A percentile compares a stretch with the other conserved stretches of the same genome.
phyloP scores from a whole-genome alignment of 805 yeast species.

The Teunomyces kruisii region DNA sequence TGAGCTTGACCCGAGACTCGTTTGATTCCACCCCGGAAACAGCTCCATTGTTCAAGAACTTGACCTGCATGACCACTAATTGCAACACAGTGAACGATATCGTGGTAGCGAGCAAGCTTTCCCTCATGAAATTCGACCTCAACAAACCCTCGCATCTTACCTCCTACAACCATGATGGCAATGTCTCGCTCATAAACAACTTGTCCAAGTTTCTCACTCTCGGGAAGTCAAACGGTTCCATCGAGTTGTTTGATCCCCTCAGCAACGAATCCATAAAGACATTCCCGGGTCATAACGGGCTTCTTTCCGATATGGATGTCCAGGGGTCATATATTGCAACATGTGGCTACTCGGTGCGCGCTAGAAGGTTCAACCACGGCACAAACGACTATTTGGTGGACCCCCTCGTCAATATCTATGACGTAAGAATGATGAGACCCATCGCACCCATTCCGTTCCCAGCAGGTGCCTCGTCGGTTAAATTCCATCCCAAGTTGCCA shows the following conservation, averaged over 20 bases:
- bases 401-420: conserved; percentile 81
- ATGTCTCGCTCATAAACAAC: conserved; percentile 46
- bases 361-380: conserved; percentile 40
- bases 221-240: conserved; percentile 58
- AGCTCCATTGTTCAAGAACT: conserved; percentile 15
- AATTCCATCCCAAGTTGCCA: conserved; percentile 84
- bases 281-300: conserved; percentile 60
- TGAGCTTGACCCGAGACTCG: conserved; percentile 13
- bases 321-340: conserved; percentile 69
- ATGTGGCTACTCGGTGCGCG: conserved; percentile 74
- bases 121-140: conserved; percentile 34
- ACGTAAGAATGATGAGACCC: conserved; percentile 68
- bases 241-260: conserved; percentile 64
- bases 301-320: conserved; percentile 63
- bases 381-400: conserved; percentile 47
- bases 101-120: conserved; percentile 24
- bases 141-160: conserved; percentile 25
- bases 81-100: conserved; percentile 30
- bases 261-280: conserved; percentile 47
- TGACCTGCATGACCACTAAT: conserved; percentile 34
- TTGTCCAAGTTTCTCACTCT: conserved; percentile 52
- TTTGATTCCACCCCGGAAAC: conserved; percentile 11
- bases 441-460: conserved; percentile 83
- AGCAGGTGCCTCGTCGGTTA: conserved; percentile 82
- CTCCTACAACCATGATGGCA: conserved; percentile 40